Base-by-base conservation (phyloP, 192 early-diverging fungal genomes). In the Funneliformis mosseae region DNA sequence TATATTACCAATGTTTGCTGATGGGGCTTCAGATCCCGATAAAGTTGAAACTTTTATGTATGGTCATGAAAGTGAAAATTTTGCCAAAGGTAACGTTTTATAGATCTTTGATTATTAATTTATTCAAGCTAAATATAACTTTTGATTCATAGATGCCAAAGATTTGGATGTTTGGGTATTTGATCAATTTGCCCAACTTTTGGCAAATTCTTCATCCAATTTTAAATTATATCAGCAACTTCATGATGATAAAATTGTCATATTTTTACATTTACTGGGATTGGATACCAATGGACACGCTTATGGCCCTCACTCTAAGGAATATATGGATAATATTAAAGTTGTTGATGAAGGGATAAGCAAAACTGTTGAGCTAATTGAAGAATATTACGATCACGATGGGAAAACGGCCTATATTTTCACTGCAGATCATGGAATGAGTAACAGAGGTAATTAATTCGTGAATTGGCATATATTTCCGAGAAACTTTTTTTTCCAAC, bases 351-450 rank as follows among this genome's bases (percentile, higher is more conserved):
- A 83, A 4, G 94, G 95, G 21, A 89, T 98, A 76, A 80, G 87
- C 69, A 85, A 87, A 39, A 85, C 95, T 76, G 92, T 94, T 10
- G 85, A 87, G 42, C 82, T 90, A n/a, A 83, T 97, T 12, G 90
- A 95, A 27, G 81, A 85, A 8, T 97, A 94, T 83, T 98, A 94
- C 81, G 84, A 81, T 27, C 79, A 93, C 85, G 96, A 97, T 83
- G 91, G 89, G 33, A 87, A 90, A 81, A 98, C 96, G 12, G 91
- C 95, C 2, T 97, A 92, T 78, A 88, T 98, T n/a, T 96, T 98
- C 77, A 96, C 96, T 11, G 90, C 96, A 1, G 97, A 98, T 84
- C 97, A 98, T 83, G 97, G 97, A 43, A 98, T 98, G 97, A 93
- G 92, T 82, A 94, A 97, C 81, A 89, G 93, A 76, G 96, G 93